Conservation (phyloP, 768 basidiomycete genomes). For the Collybiopsis confluens region DNA sequence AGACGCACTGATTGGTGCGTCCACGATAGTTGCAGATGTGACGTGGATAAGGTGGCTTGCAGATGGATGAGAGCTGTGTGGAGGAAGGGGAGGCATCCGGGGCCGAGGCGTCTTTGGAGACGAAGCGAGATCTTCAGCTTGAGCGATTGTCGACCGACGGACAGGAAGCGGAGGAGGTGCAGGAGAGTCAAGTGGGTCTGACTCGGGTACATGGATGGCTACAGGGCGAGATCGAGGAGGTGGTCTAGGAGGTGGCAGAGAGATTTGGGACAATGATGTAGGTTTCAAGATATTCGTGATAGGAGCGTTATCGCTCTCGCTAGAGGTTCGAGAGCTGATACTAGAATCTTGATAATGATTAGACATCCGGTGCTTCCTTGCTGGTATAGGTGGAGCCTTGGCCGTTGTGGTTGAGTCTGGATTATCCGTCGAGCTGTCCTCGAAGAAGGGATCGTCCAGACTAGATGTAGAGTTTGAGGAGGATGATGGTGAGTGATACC, state of each 20-base stretch:
- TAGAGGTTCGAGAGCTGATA: conserved; percentile 30
- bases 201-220: conserved; percentile 17
- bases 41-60: neutral
- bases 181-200: conserved; percentile 12
- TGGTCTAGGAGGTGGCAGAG: conserved; percentile 12
- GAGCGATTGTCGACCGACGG: conserved; percentile 15
- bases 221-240: conserved; percentile 35
- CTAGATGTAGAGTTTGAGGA: conserved; percentile 15
- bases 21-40: conserved; percentile 14
- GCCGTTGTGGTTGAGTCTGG: conserved; percentile 9
- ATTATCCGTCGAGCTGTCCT: conserved; percentile 5
- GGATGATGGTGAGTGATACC: conserved; percentile 8
- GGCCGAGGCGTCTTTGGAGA: conserved; percentile 31
- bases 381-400: conserved; percentile 14
- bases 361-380: conserved; percentile 8
- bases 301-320: conserved; percentile 30
- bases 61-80: conserved; percentile 21
- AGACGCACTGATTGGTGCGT: conserved; percentile 21
- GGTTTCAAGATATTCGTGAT: conserved; percentile 10
- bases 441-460: conserved; percentile 20
- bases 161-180: conserved; percentile 14
- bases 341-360: conserved; percentile 14
- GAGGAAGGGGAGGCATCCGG: conserved; percentile 13
- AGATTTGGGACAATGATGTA: conserved; percentile 13
- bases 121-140: conserved; percentile 11